These are phyloP conservation scores for Ceriops zippeliana DNA, from an alignment of 345 rosid species.

Conservation along the genomic window DNA sequence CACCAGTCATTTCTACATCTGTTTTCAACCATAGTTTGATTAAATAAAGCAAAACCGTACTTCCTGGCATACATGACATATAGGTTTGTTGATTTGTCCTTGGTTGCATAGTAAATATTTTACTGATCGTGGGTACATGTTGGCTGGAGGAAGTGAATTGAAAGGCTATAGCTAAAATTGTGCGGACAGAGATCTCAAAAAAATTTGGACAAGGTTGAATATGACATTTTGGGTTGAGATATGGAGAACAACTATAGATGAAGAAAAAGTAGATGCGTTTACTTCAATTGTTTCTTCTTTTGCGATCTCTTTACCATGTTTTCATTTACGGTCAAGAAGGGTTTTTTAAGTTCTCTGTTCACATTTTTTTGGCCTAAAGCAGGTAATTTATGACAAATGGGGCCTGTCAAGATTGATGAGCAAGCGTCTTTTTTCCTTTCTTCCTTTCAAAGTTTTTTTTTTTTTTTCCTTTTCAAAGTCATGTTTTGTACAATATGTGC, in stretches of 20 bases:
- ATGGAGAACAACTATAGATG: background rate
- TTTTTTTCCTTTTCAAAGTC: background rate
- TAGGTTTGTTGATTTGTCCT: background rate
- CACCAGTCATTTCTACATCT: too few species aligned
- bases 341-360: background rate
- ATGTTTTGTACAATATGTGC: conserved; percentile 22
- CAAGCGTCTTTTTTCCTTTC: background rate
- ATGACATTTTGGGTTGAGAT: background rate
- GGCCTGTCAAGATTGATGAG: conserved; percentile 9
- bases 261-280: background rate
- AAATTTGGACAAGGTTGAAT: background rate
- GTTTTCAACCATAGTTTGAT: too few species aligned
- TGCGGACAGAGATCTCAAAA: background rate
- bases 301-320: background rate
- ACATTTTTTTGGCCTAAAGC: conserved; percentile 5
- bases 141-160: background rate
- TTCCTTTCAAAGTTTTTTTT: too few species aligned
- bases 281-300: background rate
- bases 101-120: background rate
- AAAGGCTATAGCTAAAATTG: background rate
- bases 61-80: too few species aligned
- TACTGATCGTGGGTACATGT: background rate
- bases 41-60: too few species aligned
- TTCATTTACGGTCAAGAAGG: background rate
- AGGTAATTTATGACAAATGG: conserved; percentile 8